Evolutionary conservation across 192 early-diverging fungal genomes (phyloP), one percentile per base, ranked within the genome.

Genomic region (Lobosporangium transversale): DNA sequence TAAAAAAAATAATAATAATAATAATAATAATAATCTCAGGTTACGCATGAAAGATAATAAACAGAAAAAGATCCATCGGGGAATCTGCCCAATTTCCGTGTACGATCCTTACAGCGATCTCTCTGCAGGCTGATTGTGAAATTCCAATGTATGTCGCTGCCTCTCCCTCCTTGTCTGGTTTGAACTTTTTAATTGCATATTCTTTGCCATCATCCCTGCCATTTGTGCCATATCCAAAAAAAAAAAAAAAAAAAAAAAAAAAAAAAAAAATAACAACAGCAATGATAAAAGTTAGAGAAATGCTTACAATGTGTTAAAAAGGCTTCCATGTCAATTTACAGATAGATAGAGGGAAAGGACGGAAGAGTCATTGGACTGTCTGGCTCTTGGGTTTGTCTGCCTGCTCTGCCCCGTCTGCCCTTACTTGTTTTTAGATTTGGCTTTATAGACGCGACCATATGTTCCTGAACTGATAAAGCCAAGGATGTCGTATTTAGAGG

Each of bases 161-260:
- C 67, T 96, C 95, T 43, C 94, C 95, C 65, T 96, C 96, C 60
- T 94, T 92, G 60, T 98, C 96, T 9, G 95, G 94, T 65, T 98
- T 98, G 76, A 98, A 98, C 85, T 94, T 94, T 78, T 98, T 98
- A 50, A 98, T 97, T 3, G 96, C 96, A 67, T 91, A 92, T 75
- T 96, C 92, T 40, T 86, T 67, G 15, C 78, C 75, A 17, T 82
- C 81, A 36, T 71, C 69, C 40, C 65, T 80, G 31, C 21, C 6
- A 37, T 12, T 50, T n/a, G n/a, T n/a, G n/a, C n/a, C n/a, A n/a
- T n/a, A n/a, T n/a, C n/a, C n/a, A n/a, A n/a, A n/a, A n/a, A n/a
- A n/a, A n/a, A n/a, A n/a, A n/a, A n/a, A n/a, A n/a, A n/a, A n/a
- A n/a, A n/a, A n/a, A n/a, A n/a, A 21, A 50, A 17, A 50, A 50